These are phyloP conservation scores for Phytopythium vexans DNA, from an alignment of 352 stramenopile species.

Conservation along the genomic window DNA sequence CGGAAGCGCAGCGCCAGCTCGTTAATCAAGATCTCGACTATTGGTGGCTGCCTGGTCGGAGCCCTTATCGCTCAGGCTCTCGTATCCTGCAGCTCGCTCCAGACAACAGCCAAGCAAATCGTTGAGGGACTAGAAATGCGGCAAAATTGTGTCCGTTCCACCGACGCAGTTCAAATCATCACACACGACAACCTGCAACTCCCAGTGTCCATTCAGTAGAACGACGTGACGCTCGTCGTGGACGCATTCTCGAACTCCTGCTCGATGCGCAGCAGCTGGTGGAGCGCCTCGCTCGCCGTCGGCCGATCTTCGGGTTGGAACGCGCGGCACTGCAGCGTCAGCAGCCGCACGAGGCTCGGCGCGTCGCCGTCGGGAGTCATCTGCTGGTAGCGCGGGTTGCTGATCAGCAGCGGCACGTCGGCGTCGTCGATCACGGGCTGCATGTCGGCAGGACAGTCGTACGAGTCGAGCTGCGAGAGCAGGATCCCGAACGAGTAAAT, in stretches of 20 bases:
- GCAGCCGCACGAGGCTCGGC: conserved; percentile 26
- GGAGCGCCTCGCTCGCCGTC: conserved; percentile 26
- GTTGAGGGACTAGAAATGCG: no score
- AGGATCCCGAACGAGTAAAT: conserved; percentile 46
- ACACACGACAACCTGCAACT: no score
- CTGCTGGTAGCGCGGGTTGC: conserved; percentile 9
- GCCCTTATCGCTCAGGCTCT: no score
- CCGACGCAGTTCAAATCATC: no score
- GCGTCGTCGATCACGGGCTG: conserved; percentile 37
- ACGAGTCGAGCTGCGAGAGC: conserved; percentile 31
- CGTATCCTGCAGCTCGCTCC: no score
- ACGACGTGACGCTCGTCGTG: conserved; percentile 3
- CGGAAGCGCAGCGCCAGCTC: no score
- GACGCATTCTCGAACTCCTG: conserved; percentile 21
- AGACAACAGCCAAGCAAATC: no score
- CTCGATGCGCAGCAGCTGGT: conserved; percentile 27
- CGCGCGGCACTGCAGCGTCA: conserved; percentile 37
- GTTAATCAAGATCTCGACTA: no score
- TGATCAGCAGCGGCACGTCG: conserved; percentile 36
- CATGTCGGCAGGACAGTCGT: conserved; percentile 30
- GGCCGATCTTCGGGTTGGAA: conserved; percentile 43
- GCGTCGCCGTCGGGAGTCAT: conserved; percentile 13
- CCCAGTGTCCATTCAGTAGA: no score
- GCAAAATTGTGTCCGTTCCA: no score
- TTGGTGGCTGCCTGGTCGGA: no score